Base-by-base conservation (phyloP, 2,329 filamentous ascomycete genomes). In the Zasmidium citrigriseum region DNA sequence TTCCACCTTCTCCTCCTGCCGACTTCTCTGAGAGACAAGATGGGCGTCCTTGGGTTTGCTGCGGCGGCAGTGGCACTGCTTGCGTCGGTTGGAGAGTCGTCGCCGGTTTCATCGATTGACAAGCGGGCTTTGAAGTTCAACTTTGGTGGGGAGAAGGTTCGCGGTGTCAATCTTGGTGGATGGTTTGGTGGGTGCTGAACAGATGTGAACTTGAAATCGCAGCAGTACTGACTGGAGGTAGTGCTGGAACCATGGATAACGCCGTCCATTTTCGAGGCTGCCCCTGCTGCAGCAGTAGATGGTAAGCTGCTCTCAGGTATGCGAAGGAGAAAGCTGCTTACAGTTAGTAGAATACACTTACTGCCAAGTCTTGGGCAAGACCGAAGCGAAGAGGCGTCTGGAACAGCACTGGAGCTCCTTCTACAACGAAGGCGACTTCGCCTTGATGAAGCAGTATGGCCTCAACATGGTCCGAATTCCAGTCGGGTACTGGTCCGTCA, bases 181-280 rank as follows among this genome's bases (percentile, higher is more conserved):
- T 87, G 85, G 84, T 81, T 87, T 47, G 34, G 34, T 41, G 34
- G 34, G 34, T 41, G 4, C 34, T 41, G 14, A n/a, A 16, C 34
- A 9, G 14, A n/a, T n/a, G 4, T 10, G 27, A 29, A 14, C 7
- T 29, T 29, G 34, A 9, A 16, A 16, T 41, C 18, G 34, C 4
- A 10, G 7, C 7, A 41, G 34, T 7, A 41, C 34, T 41, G 34
- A 41, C 16, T 4, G 34, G 12, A 9, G 18, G 14, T n/a, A 41
- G 82, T 87, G 5, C 76, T 86, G 4, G 85, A 87, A 72, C 84
- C 84, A 16, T 86, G 83, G 83, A 86, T 87, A 54, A 86, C 83
- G 2, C 84, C 85, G 1, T 84, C 82, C 16, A 75, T 87, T 57
- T 87, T 86, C 65, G 79, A 84, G 48, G 70, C 71, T 18, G 73